Evolutionary conservation across 176 grass and related monocot genomes (phyloP).

Genomic region (Avena eriantha): DNA sequence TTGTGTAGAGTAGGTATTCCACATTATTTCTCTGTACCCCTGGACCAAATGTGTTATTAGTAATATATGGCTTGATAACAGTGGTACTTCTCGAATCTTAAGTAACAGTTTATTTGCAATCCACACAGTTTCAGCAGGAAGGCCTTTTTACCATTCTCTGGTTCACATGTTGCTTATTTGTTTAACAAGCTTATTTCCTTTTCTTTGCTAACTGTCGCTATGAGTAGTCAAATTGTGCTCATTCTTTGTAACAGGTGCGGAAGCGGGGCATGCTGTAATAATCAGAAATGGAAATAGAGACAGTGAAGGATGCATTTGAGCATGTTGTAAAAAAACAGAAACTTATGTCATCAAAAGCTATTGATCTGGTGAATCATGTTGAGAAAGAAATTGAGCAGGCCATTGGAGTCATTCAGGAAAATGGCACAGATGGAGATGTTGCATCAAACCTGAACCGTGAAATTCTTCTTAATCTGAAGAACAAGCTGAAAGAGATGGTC

Average conservation of each 20-base stretch:
- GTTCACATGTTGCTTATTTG: not conserved
- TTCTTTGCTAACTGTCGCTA: not conserved
- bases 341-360: conserved; percentile 38
- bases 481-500: conserved; percentile 42
- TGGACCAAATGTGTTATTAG: not conserved
- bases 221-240: not conserved
- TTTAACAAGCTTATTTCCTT: not conserved
- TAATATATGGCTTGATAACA: not conserved
- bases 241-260: conserved; percentile 24
- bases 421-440: not conserved
- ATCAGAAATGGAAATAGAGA: conserved; percentile 44
- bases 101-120: not conserved
- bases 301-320: conserved; percentile 50
- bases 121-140: not conserved
- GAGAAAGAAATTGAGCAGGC: conserved; percentile 51
- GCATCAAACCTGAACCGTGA: conserved; percentile 22
- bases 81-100: not conserved
- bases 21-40: not conserved
- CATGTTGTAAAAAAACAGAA: conserved; percentile 49
- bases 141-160: not conserved
- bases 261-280: not conserved
- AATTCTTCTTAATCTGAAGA: conserved; percentile 38
- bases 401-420: conserved; percentile 34
- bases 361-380: conserved; percentile 46
- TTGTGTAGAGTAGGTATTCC: not conserved